phyloP scores from a whole-genome alignment of 352 stramenopile genomes.

The Phytophthora pseudosyringae region DNA sequence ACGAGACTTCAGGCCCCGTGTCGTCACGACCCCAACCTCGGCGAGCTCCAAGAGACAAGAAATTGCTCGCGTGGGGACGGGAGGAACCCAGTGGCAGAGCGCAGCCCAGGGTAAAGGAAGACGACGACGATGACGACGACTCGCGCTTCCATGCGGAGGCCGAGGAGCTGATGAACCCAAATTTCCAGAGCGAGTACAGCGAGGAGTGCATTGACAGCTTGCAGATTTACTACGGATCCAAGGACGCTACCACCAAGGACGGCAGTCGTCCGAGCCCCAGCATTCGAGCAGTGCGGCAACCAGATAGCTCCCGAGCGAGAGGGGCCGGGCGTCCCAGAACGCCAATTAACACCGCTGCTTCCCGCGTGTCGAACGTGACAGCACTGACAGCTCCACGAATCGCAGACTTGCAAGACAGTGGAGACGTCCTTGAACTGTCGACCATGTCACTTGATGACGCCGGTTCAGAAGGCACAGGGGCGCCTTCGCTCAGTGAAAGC shows the following conservation, averaged over 20 bases:
- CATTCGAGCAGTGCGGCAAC: conserved; percentile 9
- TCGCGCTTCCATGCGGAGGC: conserved; percentile 58
- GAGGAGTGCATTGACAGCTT: conserved; percentile 82
- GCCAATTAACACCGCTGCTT: neutral
- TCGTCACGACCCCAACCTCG: conserved; percentile 15
- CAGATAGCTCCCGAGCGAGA: conserved; percentile 1
- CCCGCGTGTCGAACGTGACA: conserved; percentile 13
- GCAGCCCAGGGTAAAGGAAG: conserved; percentile 24
- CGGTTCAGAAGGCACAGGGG: conserved; percentile 29
- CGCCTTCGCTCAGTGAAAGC: conserved; percentile 56
- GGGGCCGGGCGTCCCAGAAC: conserved; percentile 6
- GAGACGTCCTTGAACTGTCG: conserved; percentile 33
- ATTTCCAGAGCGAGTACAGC: conserved; percentile 83
- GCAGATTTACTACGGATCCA: conserved; percentile 69
- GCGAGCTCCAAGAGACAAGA: conserved; percentile 4
- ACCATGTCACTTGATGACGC: conserved; percentile 40
- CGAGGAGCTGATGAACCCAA: conserved; percentile 78
- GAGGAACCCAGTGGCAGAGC: conserved; percentile 11
- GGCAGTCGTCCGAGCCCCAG: conserved; percentile 2
- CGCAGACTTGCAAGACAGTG: conserved; percentile 22
- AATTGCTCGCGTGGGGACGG: conserved; percentile 27
- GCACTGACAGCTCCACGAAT: neutral
- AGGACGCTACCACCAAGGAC: conserved; percentile 29
- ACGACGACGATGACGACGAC: conserved; percentile 42
- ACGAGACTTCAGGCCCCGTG: conserved; percentile 11